These are phyloP conservation scores for Termitomyces sp. DNA, from an alignment of 768 basidiomycete species.

Conservation along the genomic window DNA sequence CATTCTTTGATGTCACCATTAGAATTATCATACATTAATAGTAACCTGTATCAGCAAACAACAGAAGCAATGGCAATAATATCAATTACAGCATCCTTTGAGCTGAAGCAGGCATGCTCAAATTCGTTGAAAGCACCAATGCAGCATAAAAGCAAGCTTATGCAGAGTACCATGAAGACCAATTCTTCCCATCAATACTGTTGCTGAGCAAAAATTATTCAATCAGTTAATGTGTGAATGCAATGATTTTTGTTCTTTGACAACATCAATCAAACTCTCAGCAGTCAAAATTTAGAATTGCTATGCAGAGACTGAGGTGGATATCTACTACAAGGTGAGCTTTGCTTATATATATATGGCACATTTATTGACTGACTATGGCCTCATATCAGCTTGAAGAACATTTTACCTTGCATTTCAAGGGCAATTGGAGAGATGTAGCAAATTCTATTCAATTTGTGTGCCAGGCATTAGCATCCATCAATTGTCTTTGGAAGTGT, in stretches of 20 bases:
- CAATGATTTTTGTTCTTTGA: not conserved
- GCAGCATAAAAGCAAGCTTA: not conserved
- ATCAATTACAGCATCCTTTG: not conserved
- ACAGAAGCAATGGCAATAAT: not conserved
- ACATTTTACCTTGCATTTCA: not conserved
- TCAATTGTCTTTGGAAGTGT: not conserved
- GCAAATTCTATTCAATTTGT: not conserved
- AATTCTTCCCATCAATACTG: constrained; percentile 18
- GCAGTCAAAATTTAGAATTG: not conserved
- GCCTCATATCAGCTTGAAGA: not conserved
- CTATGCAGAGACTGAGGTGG: not conserved
- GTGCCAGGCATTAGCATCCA: not conserved
- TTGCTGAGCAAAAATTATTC: constrained; percentile 17
- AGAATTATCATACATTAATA: constrained; percentile 13
- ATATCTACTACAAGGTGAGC: not conserved
- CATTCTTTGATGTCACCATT: not conserved
- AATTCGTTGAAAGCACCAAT: not conserved
- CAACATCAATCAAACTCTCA: not conserved
- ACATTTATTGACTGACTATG: not conserved
- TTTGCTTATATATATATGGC: not conserved
- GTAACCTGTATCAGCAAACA: constrained; percentile 4
- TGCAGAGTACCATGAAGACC: constrained; percentile 20
- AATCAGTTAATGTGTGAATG: constrained; percentile 13
- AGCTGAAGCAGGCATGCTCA: not conserved
- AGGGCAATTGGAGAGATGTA: not conserved